Evolutionary conservation across 106 monocot genomes (phyloP).

Genomic region (Phalaenopsis aphrodite): DNA sequence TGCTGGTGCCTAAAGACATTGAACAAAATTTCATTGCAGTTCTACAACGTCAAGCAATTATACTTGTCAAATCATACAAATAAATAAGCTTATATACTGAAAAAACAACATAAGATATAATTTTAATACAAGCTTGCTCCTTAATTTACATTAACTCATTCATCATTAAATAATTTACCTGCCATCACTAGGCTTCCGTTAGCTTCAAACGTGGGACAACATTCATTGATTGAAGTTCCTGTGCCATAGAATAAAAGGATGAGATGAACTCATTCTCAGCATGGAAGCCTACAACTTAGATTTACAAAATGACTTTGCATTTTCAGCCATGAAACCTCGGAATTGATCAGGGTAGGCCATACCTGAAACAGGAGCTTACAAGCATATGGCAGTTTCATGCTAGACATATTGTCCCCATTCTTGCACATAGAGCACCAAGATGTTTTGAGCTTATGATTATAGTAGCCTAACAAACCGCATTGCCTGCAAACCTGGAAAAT

Average conservation of each 20-base stretch:
- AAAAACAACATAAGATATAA: too few relatives aligned
- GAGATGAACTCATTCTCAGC: neutral
- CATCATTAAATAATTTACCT: too few relatives aligned
- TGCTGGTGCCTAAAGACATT: too few relatives aligned
- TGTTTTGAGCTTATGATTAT: constrained; percentile 84
- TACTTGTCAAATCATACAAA: too few relatives aligned
- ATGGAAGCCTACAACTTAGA: too few relatives aligned
- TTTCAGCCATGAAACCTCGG: too few relatives aligned
- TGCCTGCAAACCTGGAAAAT: constrained; percentile 61
- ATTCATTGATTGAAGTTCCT: constrained; percentile 92
- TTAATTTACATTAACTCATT: too few relatives aligned
- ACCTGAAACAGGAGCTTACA: constrained; percentile 99
- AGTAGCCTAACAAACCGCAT: constrained; percentile 90
- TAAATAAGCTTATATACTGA: too few relatives aligned
- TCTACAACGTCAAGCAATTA: too few relatives aligned
- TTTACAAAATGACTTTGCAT: too few relatives aligned
- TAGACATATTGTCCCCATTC: constrained; percentile 72
- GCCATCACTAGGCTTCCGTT: constrained; percentile 28
- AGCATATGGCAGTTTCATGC: constrained; percentile 87
- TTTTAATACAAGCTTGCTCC: too few relatives aligned
- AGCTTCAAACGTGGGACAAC: constrained; percentile 72
- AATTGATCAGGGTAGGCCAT: neutral
- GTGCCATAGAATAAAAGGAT: neutral
- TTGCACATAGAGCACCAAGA: constrained; percentile 89
- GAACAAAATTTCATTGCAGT: too few relatives aligned